These are phyloP conservation scores for Trifolium subterraneum DNA, from an alignment of 306 rosid species.

Conservation along the genomic window DNA sequence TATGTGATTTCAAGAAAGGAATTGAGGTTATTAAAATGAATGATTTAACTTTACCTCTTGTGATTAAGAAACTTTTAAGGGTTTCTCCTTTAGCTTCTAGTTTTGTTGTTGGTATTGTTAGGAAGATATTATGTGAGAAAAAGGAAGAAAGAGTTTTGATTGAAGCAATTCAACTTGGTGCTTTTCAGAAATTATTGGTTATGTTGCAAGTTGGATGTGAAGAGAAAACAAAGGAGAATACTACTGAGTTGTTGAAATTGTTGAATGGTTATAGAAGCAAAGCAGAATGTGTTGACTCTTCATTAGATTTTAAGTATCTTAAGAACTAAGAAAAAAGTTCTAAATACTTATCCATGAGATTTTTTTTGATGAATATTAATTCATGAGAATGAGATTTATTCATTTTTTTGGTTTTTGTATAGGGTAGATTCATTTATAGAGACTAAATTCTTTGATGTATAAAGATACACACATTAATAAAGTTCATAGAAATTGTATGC, in stretches of 20 bases:
- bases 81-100: conserved; percentile 65
- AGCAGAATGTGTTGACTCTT: conserved; percentile 63
- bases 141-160: conserved; percentile 45
- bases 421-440: conserved; percentile 29
- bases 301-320: conserved; percentile 67
- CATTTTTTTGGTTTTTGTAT: not conserved
- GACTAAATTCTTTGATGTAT: conserved; percentile 44
- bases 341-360: conserved; percentile 34
- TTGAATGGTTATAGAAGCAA: conserved; percentile 56
- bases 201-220: conserved; percentile 79
- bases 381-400: not conserved
- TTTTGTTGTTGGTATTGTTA: conserved; percentile 60
- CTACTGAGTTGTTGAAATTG: conserved; percentile 67
- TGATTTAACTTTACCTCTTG: conserved; percentile 70
- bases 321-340: conserved; percentile 63
- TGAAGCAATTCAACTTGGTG: conserved; percentile 73
- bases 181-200: conserved; percentile 77
- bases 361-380: not conserved
- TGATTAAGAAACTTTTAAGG: conserved; percentile 72
- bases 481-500: conserved; percentile 20
- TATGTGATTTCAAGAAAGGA: conserved; percentile 65
- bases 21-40: conserved; percentile 51
- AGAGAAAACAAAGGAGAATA: conserved; percentile 62
- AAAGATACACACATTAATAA: conserved; percentile 34
- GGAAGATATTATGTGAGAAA: conserved; percentile 60